Percentiles rank a stretch among this genome's conserved stretches.
phyloP scores from a whole-genome alignment of 345 rosid genomes.

The Linum usitatissimum region DNA sequence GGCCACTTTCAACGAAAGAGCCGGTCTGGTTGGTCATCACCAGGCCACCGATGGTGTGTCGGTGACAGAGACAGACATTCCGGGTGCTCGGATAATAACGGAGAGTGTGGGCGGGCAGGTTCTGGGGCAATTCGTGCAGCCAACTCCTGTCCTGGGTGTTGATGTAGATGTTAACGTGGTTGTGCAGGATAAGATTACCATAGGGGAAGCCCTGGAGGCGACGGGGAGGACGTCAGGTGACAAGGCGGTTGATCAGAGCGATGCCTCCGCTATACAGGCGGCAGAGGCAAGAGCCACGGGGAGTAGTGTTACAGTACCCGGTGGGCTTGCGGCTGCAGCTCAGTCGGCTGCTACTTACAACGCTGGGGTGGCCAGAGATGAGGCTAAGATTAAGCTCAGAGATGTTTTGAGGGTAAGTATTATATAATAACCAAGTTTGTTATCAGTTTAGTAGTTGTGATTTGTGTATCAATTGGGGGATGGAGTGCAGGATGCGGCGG shows the following conservation, averaged over 20 bases:
- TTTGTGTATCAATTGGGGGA: background rate
- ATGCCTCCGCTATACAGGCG: slow-evolving; percentile 65
- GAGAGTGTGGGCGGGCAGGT: slow-evolving; percentile 64
- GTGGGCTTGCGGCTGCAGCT: slow-evolving; percentile 55
- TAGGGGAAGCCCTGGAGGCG: slow-evolving; percentile 68
- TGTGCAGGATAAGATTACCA: slow-evolving; percentile 34
- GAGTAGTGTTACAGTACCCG: slow-evolving; percentile 28
- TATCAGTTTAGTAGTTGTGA: background rate
- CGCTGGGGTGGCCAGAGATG: slow-evolving; percentile 25
- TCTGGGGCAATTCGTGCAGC: slow-evolving; percentile 33
- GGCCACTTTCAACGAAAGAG: slow-evolving; percentile 37
- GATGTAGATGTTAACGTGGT: background rate
- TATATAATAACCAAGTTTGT: too few species aligned
- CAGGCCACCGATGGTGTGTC: slow-evolving; percentile 45
- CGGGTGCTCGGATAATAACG: slow-evolving; percentile 39
- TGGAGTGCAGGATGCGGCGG: slow-evolving; percentile 36
- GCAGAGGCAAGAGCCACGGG: slow-evolving; percentile 65
- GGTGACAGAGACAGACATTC: slow-evolving; percentile 43
- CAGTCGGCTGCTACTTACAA: slow-evolving; percentile 57
- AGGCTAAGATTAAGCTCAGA: slow-evolving; percentile 45
- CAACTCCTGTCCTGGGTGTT: slow-evolving; percentile 23
- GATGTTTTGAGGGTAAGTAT: slow-evolving; percentile 37
- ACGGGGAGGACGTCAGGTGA: slow-evolving; percentile 28
- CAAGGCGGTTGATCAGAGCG: slow-evolving; percentile 51
- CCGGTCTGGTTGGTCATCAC: slow-evolving; percentile 38